Conservation (phyloP, 2,329 filamentous ascomycete genomes). For the Xylaria multiplex region DNA sequence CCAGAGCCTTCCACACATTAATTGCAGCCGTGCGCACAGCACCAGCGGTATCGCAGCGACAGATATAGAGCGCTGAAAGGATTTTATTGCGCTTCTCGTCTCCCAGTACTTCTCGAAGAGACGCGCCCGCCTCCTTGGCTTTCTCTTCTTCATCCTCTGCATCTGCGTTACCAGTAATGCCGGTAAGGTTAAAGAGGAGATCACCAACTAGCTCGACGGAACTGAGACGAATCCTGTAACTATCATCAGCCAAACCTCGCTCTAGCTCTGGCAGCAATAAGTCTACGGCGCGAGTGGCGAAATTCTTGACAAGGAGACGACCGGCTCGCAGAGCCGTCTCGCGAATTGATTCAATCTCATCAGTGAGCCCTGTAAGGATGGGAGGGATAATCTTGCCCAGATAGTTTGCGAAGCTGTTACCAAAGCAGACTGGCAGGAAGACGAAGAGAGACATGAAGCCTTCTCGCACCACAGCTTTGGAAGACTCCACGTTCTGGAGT, state of each 20-base stretch:
- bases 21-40: slow-evolving; percentile 90
- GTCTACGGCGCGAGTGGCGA: slow-evolving; percentile 93
- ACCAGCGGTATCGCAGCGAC: slow-evolving; percentile 94
- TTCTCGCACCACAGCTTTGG: slow-evolving; percentile 89
- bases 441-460: slow-evolving; percentile 99
- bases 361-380: slow-evolving; percentile 91
- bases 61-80: slow-evolving; percentile 95
- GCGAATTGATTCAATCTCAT: slow-evolving; percentile 95
- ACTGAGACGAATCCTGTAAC: slow-evolving; percentile 95
- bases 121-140: slow-evolving; percentile 87
- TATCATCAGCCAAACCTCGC: slow-evolving; percentile 95
- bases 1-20: slow-evolving; percentile 95
- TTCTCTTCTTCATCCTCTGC: slow-evolving; percentile 80
- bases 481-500: slow-evolving; percentile 92
- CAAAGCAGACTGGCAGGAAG: slow-evolving; percentile 98
- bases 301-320: slow-evolving; percentile 96
- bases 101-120: slow-evolving; percentile 92
- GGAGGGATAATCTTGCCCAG: slow-evolving; percentile 95
- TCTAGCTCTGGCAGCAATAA: slow-evolving; percentile 93
- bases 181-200: slow-evolving; percentile 95
- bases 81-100: slow-evolving; percentile 98
- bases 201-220: slow-evolving; percentile 98
- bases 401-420: slow-evolving; percentile 97
- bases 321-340: slow-evolving; percentile 96
- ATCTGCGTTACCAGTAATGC: slow-evolving; percentile 82